Evolutionary conservation across 371 early-diverging fungal genomes (phyloP), one percentile per base, ranked within the genome.

Genomic region (Lichtheimia ramosa): DNA sequence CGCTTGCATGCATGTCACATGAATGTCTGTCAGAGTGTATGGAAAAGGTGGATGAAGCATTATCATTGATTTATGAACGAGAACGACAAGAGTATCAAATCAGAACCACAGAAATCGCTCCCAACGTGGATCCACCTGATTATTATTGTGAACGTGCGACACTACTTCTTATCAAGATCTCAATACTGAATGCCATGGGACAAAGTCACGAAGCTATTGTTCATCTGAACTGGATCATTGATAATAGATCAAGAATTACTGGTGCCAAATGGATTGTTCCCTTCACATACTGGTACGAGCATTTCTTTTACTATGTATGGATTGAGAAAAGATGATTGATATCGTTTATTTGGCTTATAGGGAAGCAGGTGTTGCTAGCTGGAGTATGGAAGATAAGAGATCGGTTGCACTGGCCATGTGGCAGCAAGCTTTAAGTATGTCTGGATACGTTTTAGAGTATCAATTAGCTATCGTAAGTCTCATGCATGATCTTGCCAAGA

Each of bases 141-240:
- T 81, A 81, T 27, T 72, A 73, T 60, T 74, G 77, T 48, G 75
- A 77, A 25, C 77, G 81, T 15, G 77, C 70, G n/a, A 62, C 60
- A 0, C 56, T 81, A 27, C 56, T 81, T 6, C 52, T 81, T 12
- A 66, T 77, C 48, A 81, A 77, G 52, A 66, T 73, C 1, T 68
- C 74, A 1, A 58, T 76, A 10, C 61, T 68, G 12, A 77, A 77
- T 43, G 51, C 74, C 0, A 52, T 77, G 20, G 59, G 60, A 15
- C 60, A 70, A 34, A 64, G 51, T 39, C 61, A 61, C 8, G 81
- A 81, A 23, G 71, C 74, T 6, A 75, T 81, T 48, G 64, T 69
- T 16, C 77, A 81, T 58, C 51, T 84, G 40, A 81, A 78, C 48
- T 87, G 87, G 87, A 79, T 87, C 24, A 60, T 84, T 48, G 87